These are phyloP conservation scores for Zopfia rhizophila DNA, from an alignment of 2,329 filamentous ascomycete species.

Conservation along the genomic window DNA sequence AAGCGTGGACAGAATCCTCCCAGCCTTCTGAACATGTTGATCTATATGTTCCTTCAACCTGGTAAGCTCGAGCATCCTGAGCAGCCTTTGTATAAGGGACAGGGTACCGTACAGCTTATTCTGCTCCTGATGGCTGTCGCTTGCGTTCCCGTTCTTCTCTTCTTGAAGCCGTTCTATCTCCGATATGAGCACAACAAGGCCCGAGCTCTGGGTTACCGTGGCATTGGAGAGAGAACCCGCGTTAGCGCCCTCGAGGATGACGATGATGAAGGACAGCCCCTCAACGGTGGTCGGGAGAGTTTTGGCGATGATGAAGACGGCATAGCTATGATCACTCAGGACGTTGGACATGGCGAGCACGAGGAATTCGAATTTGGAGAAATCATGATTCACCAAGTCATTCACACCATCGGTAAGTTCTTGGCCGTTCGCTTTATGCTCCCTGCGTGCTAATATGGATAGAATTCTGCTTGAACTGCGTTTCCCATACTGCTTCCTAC, in stretches of 20 bases:
- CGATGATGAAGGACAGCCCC: constrained; percentile 68
- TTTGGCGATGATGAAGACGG: constrained; percentile 82
- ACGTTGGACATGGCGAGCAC: constrained; percentile 77
- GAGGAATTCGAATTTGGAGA: constrained; percentile 98
- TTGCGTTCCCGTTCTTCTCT: constrained; percentile 90
- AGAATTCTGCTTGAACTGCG: constrained; percentile 99
- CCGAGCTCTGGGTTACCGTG: constrained; percentile 88
- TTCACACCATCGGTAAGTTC: constrained; percentile 92
- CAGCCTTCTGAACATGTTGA: constrained; percentile 96
- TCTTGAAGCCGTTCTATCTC: constrained; percentile 96
- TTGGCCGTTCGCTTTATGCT: background rate
- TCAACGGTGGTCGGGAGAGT: constrained; percentile 71
- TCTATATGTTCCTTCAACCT: constrained; percentile 98
- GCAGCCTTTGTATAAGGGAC: constrained; percentile 76
- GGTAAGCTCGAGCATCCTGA: constrained; percentile 74
- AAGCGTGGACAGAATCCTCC: constrained; percentile 75
- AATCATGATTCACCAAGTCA: constrained; percentile 98
- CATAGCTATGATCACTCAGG: constrained; percentile 87
- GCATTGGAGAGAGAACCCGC: constrained; percentile 86
- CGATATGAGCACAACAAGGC: constrained; percentile 92
- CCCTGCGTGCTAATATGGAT: constrained; percentile 39
- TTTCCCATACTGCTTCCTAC: constrained; percentile 98
- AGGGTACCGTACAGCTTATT: constrained; percentile 78
- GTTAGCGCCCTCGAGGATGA: constrained; percentile 92
- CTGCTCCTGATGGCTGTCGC: constrained; percentile 83